Base-by-base conservation (phyloP, 2,329 filamentous ascomycete genomes). In the Tolypocladium guangdongense region DNA sequence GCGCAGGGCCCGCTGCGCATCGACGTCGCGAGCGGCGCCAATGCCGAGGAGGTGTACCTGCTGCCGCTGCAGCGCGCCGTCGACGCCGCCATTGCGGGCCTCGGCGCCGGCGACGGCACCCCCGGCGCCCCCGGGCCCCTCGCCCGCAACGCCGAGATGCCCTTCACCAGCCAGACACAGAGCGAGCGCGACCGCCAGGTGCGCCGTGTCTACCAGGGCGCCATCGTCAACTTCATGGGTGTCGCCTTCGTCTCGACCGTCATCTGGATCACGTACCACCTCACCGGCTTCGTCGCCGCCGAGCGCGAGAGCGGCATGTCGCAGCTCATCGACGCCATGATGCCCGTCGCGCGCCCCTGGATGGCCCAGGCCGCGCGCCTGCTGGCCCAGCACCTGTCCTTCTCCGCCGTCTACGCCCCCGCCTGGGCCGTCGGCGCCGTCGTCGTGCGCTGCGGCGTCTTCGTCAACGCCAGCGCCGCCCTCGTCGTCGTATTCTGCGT, bases 221-320 rank as follows among this genome's bases (percentile, higher is more conserved):
- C 83, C 2, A 80, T 96, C 55, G 85, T 88, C 62, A 82, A 86
- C 60, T 88, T 89, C 58, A 75, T 96, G 58, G 89, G 78, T 18
- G 83, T 95, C 22, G 84, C 84, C 1, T 90, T 95, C 64, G 83
- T 95, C 62, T 81, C 90, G 50, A 86, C 84, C 22, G 78, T 93
- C 52, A 83, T 93, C 47, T 89, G 88, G 52, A 80, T 96, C 30
- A 86, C 85, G 38, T 96, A 96, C 66, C 90, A 96, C 63, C 75
- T 95, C 54, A 88, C 89, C 0, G 91, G 91, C 10, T 83, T 91
- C 61, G 85, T 95, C 66, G 90, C 91, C 8, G 83, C 84, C 2
- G 91, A 96, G 70, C 78, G 91, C 53, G 91, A 96, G 71, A 76
- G 83, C 18, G 91, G 90, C 54, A 93, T 96, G 80, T 88, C 88